Evolutionary conservation across 768 basidiomycete genomes (phyloP), one percentile per base, ranked within the genome.

Genomic region (Daedaleopsis nitida): DNA sequence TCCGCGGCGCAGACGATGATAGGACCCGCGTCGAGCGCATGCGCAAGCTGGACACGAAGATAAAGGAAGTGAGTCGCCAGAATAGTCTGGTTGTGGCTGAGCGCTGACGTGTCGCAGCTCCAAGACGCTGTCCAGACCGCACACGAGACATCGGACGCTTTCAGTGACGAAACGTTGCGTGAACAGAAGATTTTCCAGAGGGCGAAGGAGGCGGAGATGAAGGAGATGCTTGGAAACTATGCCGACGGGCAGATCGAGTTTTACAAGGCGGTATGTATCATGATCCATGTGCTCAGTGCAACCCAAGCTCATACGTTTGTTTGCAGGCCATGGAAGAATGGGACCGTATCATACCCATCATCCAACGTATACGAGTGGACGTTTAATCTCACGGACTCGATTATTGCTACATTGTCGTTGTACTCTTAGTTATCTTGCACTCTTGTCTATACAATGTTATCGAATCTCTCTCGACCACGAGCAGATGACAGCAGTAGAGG

Each of bases 221-320:
- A 96, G 76, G 94, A 95, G 70, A 88, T 98, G 83, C 73, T 99
- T 12, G 85, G 85, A 19, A 87, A 88, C 62, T 84, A 97, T 63
- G 94, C 94, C 24, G 92, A 97, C 66, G 96, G 95, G 11, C 91
- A 99, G 73, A 92, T 98, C 66, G 94, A 95, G 72, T 93, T 97
- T 73, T 93, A 97, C 73, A 90, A 91, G 76, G 83, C 89, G 66
- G 92, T 89, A 72, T 23, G 70, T 67, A 42, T 42, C 39, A 42
- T 35, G 37, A 7, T 32, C 27, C 13, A 45, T 21, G 5, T 52
- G 4, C 39, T 21, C n/a, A 14, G 12, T 38, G n/a, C 37, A 16
- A 38, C 13, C 12, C 37, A 1, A 11, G 17, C 60, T 61, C 78
- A 69, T 1, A 17, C 37, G 23, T 39, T n/a, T 5, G 44, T 58